Conservation (phyloP, 2,329 filamentous ascomycete species). For the Metarhizium album region DNA sequence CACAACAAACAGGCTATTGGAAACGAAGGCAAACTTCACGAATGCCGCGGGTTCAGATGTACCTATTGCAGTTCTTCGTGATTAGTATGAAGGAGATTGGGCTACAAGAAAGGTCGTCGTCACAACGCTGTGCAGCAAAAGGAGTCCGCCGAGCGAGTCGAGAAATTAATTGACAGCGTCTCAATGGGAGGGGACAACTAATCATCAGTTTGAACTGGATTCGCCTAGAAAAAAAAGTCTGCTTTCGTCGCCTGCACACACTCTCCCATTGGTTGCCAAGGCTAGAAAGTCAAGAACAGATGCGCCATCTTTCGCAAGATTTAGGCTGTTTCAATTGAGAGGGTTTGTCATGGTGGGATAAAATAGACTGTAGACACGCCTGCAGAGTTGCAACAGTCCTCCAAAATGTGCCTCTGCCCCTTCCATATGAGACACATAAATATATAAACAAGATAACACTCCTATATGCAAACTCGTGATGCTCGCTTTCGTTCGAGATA, state of each 20-base stretch:
- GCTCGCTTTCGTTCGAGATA: neutral
- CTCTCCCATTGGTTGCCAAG: neutral
- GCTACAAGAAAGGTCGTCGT: neutral
- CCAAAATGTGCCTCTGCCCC: neutral
- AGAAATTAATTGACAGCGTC: conserved; percentile 1
- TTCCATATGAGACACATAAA: neutral
- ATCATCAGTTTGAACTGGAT: too few species aligned
- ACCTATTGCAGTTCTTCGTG: conserved; percentile 24
- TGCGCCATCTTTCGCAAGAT: neutral
- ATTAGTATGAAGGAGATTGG: neutral
- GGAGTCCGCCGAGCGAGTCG: neutral
- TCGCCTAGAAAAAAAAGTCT: neutral
- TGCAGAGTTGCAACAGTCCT: neutral
- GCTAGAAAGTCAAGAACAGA: neutral
- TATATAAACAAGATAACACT: neutral
- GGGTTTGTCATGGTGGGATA: neutral
- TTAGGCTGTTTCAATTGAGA: neutral
- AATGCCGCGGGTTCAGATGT: conserved; percentile 32
- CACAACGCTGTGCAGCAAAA: neutral
- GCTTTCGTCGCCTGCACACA: neutral
- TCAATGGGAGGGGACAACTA: neutral
- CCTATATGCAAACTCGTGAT: neutral
- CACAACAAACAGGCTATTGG: conserved; percentile 24
- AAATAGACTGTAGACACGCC: neutral
- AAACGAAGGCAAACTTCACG: conserved; percentile 33